These are phyloP conservation scores for Stephania yunnanensis DNA, from an alignment of 164 flowering plant species.

Conservation along the genomic window DNA sequence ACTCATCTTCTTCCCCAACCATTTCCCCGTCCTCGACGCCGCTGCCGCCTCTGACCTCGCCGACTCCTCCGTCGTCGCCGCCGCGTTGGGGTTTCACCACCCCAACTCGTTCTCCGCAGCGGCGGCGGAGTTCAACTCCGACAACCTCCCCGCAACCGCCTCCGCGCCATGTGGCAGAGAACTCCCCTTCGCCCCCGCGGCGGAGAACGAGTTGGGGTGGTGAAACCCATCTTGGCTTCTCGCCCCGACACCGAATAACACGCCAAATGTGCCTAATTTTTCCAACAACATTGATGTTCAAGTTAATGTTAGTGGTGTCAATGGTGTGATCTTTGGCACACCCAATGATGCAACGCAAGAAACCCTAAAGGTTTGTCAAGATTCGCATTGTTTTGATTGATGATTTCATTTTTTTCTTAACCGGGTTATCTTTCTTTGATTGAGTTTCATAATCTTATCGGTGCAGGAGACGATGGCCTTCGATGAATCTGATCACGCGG, in stretches of 20 bases:
- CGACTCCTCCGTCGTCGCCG: too few species aligned
- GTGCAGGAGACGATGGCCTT: slow-evolving; percentile 8
- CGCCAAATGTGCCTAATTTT: slow-evolving; percentile 43
- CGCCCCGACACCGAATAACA: slow-evolving; percentile 51
- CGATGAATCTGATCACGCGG: slow-evolving; percentile 35
- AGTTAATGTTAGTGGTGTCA: not conserved
- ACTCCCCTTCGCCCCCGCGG: too few species aligned
- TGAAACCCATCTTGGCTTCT: slow-evolving; percentile 31
- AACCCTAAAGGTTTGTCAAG: slow-evolving; percentile 32
- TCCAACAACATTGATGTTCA: slow-evolving; percentile 2
- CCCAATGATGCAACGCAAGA: slow-evolving; percentile 16
- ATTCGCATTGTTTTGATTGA: not conserved
- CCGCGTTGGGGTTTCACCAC: too few species aligned
- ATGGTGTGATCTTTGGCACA: not conserved
- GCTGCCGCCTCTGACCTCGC: too few species aligned
- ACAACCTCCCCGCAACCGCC: too few species aligned
- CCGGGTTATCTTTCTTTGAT: slow-evolving; percentile 2
- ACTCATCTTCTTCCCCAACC: too few species aligned
- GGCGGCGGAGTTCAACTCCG: too few species aligned
- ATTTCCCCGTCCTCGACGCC: too few species aligned
- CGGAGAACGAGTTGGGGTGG: too few species aligned
- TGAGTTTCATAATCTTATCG: not conserved
- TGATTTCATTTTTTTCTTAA: not conserved
- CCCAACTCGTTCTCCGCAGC: too few species aligned
- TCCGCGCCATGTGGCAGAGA: too few species aligned